Evolutionary conservation across 2,329 filamentous ascomycete genomes (phyloP).

Genomic region (Fusarium sp.): DNA sequence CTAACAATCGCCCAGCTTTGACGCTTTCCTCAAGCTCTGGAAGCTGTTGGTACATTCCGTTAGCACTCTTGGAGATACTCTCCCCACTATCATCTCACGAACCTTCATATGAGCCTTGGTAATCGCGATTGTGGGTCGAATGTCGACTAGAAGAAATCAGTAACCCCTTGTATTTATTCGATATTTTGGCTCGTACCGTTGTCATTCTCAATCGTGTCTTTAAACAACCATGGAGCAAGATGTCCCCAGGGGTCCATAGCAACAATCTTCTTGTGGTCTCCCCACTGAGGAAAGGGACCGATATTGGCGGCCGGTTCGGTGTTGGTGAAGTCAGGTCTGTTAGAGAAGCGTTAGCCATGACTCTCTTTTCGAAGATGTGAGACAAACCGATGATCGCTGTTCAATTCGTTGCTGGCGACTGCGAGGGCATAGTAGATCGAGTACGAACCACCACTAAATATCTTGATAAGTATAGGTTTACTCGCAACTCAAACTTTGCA

Average conservation of each 20-base stretch:
- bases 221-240: slow-evolving; percentile 84
- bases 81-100: slow-evolving; percentile 1
- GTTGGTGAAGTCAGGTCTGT: slow-evolving; percentile 71
- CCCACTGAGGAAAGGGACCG: slow-evolving; percentile 90
- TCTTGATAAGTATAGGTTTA: slow-evolving; percentile 18
- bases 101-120: slow-evolving; percentile 93
- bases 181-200: slow-evolving; percentile 59
- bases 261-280: slow-evolving; percentile 91
- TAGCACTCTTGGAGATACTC: not conserved
- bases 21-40: slow-evolving; percentile 94
- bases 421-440: slow-evolving; percentile 95
- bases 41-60: slow-evolving; percentile 58
- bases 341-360: slow-evolving; percentile 7
- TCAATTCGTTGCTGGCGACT: slow-evolving; percentile 89
- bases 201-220: slow-evolving; percentile 80
- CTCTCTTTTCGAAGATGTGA: not conserved
- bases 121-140: slow-evolving; percentile 89
- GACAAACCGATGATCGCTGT: slow-evolving; percentile 76
- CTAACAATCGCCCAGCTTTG: slow-evolving; percentile 75
- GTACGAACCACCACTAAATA: slow-evolving; percentile 82
- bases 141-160: slow-evolving; percentile 68
- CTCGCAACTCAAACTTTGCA: not conserved
- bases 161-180: not conserved
- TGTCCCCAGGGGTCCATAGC: slow-evolving; percentile 97
- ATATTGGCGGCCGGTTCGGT: slow-evolving; percentile 92